Base-by-base conservation (phyloP, 768 basidiomycete species). In the Holtermanniella nyarrowii region DNA sequence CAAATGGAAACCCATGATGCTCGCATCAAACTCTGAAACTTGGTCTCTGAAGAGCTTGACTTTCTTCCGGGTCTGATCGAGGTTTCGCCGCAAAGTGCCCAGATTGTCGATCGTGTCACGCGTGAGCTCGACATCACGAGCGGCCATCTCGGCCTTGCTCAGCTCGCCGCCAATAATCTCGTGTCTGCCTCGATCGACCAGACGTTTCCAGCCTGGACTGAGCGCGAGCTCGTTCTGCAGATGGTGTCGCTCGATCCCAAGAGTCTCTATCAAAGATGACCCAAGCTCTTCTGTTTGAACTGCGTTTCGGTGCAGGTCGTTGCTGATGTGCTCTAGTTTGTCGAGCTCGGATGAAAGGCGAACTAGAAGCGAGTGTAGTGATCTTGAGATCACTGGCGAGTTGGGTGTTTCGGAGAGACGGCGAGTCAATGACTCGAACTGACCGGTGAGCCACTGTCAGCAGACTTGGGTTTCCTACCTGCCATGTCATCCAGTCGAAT, bases 401-500 rank as follows among this genome's bases (percentile, higher is more conserved):
- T 60, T 37, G 31, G 31, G 31, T 7, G 31, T 37, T 37, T 37
- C 31, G 31, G 16, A 7, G 10, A 37, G 31, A 16, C 31, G 31
- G 10, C 31, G 31, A 16, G 31, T 37, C 31, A 37, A 37, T 16
- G 31, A 37, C 31, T 37, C 31, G 31, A 37, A 37, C 31, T 37
- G 31, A 16, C 16, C 31, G 16, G 31, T 37, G 31, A 37, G 31
- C 31, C 10, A 37, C 31, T 37, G 31, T 16, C 10, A 37, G 31
- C 31, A 21, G 4, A 49, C 63, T 56, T n/a, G n/a, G n/a, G n/a
- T n/a, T n/a, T n/a, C n/a, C n/a, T 44, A 68, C 66, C 56, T 68
- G 61, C 59, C 58, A 62, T 26, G 64, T 63, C 5, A 68, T 54
- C 61, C 62, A 64, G 43, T 56, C 58, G 39, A 68, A 68, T 1